Percentiles rank a stretch among this genome's conserved stretches.
These are phyloP conservation scores for Fusarium pseudoanthophilum DNA, from an alignment of 2,329 filamentous ascomycete genomes.

Conservation along the genomic window DNA sequence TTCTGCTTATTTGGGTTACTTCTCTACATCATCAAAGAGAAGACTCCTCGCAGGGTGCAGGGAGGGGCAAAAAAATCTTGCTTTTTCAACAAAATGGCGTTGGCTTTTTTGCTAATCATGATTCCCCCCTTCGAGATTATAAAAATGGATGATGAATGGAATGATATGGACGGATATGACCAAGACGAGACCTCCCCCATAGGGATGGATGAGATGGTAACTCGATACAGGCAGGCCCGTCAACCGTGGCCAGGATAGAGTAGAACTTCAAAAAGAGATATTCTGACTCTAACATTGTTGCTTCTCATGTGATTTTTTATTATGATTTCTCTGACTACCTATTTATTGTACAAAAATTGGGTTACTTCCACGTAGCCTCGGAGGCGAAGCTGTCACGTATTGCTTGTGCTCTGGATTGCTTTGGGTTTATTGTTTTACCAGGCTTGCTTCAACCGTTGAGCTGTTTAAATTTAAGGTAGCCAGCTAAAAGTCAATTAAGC, in stretches of 20 bases:
- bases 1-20: conserved; percentile 40
- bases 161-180: conserved; percentile 32
- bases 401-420: neutral
- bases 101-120: conserved; percentile 53
- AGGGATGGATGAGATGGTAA: conserved; percentile 38
- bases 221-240: conserved; percentile 50
- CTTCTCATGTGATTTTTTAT: neutral
- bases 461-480: neutral
- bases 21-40: conserved; percentile 23
- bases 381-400: no score
- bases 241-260: conserved; percentile 56
- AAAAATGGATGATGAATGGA: conserved; percentile 44
- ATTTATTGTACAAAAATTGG: neutral
- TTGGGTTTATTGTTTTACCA: neutral
- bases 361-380: neutral
- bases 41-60: conserved; percentile 44
- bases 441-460: neutral
- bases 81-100: conserved; percentile 56
- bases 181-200: conserved; percentile 30
- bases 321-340: neutral
- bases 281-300: conserved; percentile 21
- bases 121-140: conserved; percentile 49
- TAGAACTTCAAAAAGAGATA: conserved; percentile 39
- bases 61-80: conserved; percentile 51
- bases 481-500: neutral